Evolutionary conservation across 768 basidiomycete genomes (phyloP), one percentile per base, ranked within the genome.

Genomic region (Termitomyces sp.): DNA sequence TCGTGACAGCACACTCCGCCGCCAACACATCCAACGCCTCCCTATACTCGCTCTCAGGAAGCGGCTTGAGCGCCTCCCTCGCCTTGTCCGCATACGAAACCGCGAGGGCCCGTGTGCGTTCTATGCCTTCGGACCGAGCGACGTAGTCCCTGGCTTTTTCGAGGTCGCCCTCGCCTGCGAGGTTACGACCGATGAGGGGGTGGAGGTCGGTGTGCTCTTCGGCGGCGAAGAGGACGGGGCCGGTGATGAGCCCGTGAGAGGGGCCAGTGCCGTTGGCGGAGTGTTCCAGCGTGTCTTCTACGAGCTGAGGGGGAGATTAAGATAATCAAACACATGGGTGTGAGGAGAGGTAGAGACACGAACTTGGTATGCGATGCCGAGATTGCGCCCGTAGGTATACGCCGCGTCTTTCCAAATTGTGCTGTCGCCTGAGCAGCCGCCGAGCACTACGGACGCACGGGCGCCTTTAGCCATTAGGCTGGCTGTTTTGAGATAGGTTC

Each of bases 401-500:
- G 94, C 94, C 5, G 86, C 79, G 69, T 96, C 94, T 70, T 91
- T 93, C 78, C 91, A 87, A 10, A 85, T 65, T 63, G 94, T 33
- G n/a, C 84, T 85, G 31, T 87, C 83, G 21, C 46, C 56, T 50
- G 66, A 73, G 61, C 78, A 86, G 33, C 94, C 94, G 5, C 94
- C 94, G 1, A 98, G 76, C n/a, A 94, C 83, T 21, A 91, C 91
- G 2, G 91, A 84, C 23, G 89, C 87, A 21, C 94, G 79, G 5
- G 89, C 85, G 17, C 83, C 84, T 72, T 96, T 96, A 1, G 93
- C 93, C 80, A 96, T 87, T 62, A 97, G 71, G 68, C 87, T 90
- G 12, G 94, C 94, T 12, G 91, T 91, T 75, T 94, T 95, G 57
- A 96, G 75, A 70, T 98, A 96, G 8, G 71, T 68, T 55, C 71